Percentiles rank a stretch among this genome's conserved stretches.
phyloP scores from a whole-genome alignment of 345 rosid genomes.

The Pistacia atlantica region DNA sequence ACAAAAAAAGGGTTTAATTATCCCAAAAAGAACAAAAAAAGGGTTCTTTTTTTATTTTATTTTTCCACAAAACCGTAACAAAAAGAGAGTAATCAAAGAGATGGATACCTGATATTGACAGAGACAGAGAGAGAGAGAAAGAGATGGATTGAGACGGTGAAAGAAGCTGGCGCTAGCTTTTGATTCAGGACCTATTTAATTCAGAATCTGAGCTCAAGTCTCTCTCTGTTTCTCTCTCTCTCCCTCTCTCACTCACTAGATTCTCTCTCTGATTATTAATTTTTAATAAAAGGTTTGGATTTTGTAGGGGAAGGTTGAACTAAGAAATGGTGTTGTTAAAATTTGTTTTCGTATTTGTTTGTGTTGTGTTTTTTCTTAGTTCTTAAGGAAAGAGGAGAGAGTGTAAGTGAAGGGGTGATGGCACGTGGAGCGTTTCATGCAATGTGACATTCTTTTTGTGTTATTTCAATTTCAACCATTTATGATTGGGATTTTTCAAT shows the following conservation, averaged over 20 bases:
- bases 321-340: not conserved
- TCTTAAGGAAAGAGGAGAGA: constrained; percentile 2
- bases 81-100: not conserved
- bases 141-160: constrained; percentile 6
- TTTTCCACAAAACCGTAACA: not conserved
- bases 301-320: constrained; percentile 12
- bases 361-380: constrained; percentile 5
- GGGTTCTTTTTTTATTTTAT: not conserved
- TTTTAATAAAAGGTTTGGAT: not conserved
- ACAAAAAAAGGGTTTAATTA: not conserved
- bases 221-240: not conserved
- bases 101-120: constrained; percentile 28
- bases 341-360: not conserved
- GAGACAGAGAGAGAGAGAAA: constrained; percentile 9
- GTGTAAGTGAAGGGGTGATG: constrained; percentile 10
- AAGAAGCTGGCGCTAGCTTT: not conserved
- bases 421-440: constrained; percentile 46
- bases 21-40: not conserved
- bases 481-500: not conserved
- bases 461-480: not conserved
- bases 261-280: not conserved
- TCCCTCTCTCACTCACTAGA: not conserved
- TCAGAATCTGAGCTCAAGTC: constrained; percentile 24
- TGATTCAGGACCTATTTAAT: constrained; percentile 24
- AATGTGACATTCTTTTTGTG: not conserved